Base-by-base conservation (phyloP, 352 stramenopile genomes). In the Pythium sukuiense region DNA sequence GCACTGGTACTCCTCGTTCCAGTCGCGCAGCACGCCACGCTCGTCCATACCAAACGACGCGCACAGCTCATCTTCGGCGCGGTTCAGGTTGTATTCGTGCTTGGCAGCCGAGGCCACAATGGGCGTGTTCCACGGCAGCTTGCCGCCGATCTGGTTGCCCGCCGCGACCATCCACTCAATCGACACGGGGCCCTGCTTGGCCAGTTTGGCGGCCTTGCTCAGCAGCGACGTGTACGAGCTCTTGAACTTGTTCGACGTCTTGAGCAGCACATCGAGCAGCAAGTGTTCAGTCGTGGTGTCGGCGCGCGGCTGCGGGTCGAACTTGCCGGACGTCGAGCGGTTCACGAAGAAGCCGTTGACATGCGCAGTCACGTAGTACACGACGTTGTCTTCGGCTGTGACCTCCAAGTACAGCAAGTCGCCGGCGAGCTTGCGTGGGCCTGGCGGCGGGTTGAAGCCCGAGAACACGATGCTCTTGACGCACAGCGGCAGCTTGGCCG, bases 1-100 rank as follows among this genome's bases (percentile, higher is more conserved):
- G 76, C 87, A 93, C 71, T 99, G 96, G 57, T 98, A 95, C 71
- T 99, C 96, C 59, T 99, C 96, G 68, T 99, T 99, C 96, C 96
- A 99, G 78, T 99, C 96, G 48, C 96, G 89, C 43, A 96, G 62
- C 14, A 95, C 86, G 32, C 96, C 96, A 62, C 80, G 87, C 61
- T 97, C 88, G 43, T 98, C 95, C 76, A 98, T 90, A 43, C 96
- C 96, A 59, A 93, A 97, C 3, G 81, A 89, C 37, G 83, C 79
- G 33, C 79, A 92, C 45, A 98, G 73, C 49, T 98, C 92, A 59
- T 98, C 90, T 60, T 98, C 93, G 2, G 91, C 89, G 29, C 92
- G 89, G 58, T 90, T 87, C 27, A 81, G 58, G 72, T 97, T 90
- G 66, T 90, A 93, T 39, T 69, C 71, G 71, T 90, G 90, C 60